A percentile compares a stretch with the other conserved stretches of the same genome.
Conservation (phyloP, 176 grass and related monocot genomes). For the Melocanna baccifera region DNA sequence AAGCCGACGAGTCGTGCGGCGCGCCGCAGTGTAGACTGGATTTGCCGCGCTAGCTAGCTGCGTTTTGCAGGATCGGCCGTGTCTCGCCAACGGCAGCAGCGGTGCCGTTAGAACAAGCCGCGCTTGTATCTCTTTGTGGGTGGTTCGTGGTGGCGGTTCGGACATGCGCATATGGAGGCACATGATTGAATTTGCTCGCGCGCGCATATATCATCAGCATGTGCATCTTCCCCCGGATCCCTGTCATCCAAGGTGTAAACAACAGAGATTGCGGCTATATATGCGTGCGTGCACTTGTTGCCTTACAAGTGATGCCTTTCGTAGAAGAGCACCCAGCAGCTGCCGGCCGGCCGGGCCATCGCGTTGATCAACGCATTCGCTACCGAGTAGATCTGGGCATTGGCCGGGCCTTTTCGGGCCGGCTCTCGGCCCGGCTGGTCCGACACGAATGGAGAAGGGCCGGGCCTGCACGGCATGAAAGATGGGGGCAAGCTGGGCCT, state of each 20-base stretch:
- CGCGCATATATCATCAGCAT: background rate
- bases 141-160: constrained; percentile 36
- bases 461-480: no score
- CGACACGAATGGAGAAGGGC: no score
- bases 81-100: constrained; percentile 48
- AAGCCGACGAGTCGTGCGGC: background rate
- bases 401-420: no score
- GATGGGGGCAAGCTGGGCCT: no score
- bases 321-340: background rate
- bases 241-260: constrained; percentile 25
- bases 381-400: no score
- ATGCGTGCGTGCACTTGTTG: constrained; percentile 19
- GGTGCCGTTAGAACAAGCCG: constrained; percentile 45
- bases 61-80: background rate
- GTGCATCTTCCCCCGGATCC: constrained; percentile 27
- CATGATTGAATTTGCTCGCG: constrained; percentile 13
- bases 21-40: constrained; percentile 7
- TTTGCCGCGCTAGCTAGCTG: background rate
- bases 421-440: no score
- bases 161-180: constrained; percentile 49
- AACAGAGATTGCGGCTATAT: constrained; percentile 66
- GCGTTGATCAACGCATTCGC: no score
- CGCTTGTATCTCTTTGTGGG: constrained; percentile 27
- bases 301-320: constrained; percentile 11
- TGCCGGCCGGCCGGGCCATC: no score